Conservation (phyloP, 2,329 filamentous ascomycete species). For the Cladosporium sp. region DNA sequence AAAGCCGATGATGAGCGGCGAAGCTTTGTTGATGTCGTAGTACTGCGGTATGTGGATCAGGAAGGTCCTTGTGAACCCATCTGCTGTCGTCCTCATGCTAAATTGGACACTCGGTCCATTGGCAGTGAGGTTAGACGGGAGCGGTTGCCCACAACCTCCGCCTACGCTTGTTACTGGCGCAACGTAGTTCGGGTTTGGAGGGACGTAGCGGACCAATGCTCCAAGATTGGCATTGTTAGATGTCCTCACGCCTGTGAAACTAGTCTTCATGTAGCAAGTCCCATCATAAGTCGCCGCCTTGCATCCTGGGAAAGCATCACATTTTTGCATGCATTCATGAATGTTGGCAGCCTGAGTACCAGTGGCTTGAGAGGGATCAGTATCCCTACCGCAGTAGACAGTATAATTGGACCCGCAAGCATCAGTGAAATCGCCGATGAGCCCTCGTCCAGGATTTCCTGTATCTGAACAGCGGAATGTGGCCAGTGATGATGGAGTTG, state of each 20-base stretch:
- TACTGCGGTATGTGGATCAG: slow-evolving; percentile 33
- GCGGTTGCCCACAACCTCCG: slow-evolving; percentile 20
- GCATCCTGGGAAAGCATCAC: slow-evolving; percentile 14
- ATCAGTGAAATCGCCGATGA: slow-evolving; percentile 8
- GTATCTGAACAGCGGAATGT: background rate
- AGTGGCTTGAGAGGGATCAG: slow-evolving; percentile 5
- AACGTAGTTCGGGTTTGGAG: slow-evolving; percentile 19
- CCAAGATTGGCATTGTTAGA: slow-evolving; percentile 4
- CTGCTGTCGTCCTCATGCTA: slow-evolving; percentile 14
- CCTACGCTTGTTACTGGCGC: slow-evolving; percentile 17
- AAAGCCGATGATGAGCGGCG: slow-evolving; percentile 41
- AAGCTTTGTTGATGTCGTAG: slow-evolving; percentile 33
- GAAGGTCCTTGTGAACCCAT: slow-evolving; percentile 30
- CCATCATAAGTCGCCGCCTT: slow-evolving; percentile 12
- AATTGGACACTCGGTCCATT: slow-evolving; percentile 18
- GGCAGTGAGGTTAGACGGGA: slow-evolving; percentile 17
- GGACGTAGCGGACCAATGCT: slow-evolving; percentile 13
- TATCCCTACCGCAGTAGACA: slow-evolving; percentile 17
- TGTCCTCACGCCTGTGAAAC: slow-evolving; percentile 7
- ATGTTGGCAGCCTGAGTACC: slow-evolving; percentile 7
- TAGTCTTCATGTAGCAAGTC: slow-evolving; percentile 19
- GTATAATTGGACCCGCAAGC: slow-evolving; percentile 16
- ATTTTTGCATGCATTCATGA: slow-evolving; percentile 15
- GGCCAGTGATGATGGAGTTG: background rate
- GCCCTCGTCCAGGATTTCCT: background rate